Evolutionary conservation across 2,329 filamentous ascomycete species (phyloP).

Genomic region (Lachnellula arida): DNA sequence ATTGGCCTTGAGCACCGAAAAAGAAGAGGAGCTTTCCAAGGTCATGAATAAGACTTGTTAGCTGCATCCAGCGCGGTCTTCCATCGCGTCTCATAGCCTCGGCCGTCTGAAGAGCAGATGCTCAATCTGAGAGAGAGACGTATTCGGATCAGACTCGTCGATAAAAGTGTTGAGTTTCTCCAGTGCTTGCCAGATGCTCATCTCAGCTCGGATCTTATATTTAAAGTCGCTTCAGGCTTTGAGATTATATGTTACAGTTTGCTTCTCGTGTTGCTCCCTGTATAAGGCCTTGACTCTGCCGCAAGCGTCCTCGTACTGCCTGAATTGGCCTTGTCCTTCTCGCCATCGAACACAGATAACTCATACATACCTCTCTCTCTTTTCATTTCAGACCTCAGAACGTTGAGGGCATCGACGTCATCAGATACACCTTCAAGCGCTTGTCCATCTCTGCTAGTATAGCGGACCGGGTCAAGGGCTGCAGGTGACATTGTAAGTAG

Average conservation of each 20-base stretch:
- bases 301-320: constrained; percentile 78
- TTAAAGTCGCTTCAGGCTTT: constrained; percentile 69
- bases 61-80: constrained; percentile 78
- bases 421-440: constrained; percentile 42
- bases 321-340: constrained; percentile 78
- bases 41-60: constrained; percentile 73
- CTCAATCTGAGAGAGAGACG: constrained; percentile 80
- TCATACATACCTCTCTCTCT: constrained; percentile 42
- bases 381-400: constrained; percentile 40
- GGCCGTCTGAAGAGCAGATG: constrained; percentile 83
- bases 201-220: constrained; percentile 58
- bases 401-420: constrained; percentile 52
- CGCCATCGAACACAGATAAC: constrained; percentile 62
- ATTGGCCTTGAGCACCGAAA: constrained; percentile 80
- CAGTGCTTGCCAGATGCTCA: constrained; percentile 89
- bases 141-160: constrained; percentile 89
- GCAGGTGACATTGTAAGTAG: constrained; percentile 22
- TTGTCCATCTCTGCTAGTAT: constrained; percentile 20
- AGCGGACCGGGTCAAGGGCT: constrained; percentile 13
- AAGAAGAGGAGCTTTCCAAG: constrained; percentile 77
- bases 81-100: constrained; percentile 85
- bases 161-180: constrained; percentile 88
- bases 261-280: constrained; percentile 64
- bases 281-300: constrained; percentile 87
- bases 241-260: constrained; percentile 81